Conservation (phyloP, 768 basidiomycete genomes). For the Russula sp. region DNA sequence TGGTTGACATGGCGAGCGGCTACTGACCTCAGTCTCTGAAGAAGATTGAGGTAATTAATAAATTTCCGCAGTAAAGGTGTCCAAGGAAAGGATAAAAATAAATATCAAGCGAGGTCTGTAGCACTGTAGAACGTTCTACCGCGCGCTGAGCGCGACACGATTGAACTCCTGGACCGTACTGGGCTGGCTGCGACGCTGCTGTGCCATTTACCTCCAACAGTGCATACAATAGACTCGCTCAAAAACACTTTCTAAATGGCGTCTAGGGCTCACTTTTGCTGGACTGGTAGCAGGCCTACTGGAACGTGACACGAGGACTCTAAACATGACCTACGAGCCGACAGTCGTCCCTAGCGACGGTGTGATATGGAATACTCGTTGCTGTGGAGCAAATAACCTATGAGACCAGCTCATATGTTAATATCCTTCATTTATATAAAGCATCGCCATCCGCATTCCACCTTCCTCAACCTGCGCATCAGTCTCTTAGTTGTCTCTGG, state of each 20-base stretch:
- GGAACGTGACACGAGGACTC: too few relatives aligned
- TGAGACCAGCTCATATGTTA: background rate
- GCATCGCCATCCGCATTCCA: conserved; percentile 22
- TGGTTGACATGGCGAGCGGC: too few relatives aligned
- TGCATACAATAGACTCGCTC: background rate
- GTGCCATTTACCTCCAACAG: too few relatives aligned
- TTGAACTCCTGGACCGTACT: too few relatives aligned
- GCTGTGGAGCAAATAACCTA: background rate
- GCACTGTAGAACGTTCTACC: too few relatives aligned
- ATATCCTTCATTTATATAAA: conserved; percentile 8
- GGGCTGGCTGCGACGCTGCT: too few relatives aligned
- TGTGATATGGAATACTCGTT: background rate
- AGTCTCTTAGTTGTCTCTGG: conserved; percentile 27
- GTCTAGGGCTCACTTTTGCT: background rate
- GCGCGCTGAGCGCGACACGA: too few relatives aligned
- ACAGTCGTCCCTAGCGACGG: background rate
- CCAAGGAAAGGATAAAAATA: too few relatives aligned
- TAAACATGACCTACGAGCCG: background rate
- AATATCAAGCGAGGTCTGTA: too few relatives aligned
- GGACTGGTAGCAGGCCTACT: background rate
- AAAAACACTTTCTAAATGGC: background rate
- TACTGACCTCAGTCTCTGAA: too few relatives aligned
- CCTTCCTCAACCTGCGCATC: conserved; percentile 18
- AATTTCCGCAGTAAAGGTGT: too few relatives aligned
- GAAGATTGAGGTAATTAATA: too few relatives aligned